A percentile compares a stretch with the other conserved stretches of the same genome.
Evolutionary conservation across 1,284 basidiomycete species (phyloP).

Genomic region (Malassezia sympodialis): DNA sequence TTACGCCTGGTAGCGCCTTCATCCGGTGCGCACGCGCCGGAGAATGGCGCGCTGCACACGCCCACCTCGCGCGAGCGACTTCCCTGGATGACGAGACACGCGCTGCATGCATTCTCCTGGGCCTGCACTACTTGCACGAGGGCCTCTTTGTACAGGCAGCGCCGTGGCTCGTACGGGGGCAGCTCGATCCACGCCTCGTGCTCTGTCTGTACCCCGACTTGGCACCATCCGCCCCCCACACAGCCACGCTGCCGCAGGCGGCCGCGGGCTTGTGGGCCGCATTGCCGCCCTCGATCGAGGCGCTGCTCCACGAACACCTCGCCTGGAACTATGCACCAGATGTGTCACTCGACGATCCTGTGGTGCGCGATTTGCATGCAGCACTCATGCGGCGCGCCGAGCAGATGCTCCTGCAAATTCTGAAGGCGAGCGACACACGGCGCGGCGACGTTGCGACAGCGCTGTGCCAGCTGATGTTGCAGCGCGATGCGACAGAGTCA

Average conservation of each 20-base stretch:
- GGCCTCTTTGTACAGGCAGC: constrained; percentile 21
- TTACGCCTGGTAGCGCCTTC: not conserved
- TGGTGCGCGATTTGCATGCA: constrained; percentile 8
- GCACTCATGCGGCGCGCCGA: constrained; percentile 19
- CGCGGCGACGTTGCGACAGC: not conserved
- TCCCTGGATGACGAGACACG: not conserved
- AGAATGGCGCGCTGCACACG: not conserved
- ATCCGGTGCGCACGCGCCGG: not conserved
- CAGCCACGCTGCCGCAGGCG: not conserved
- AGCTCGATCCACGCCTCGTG: constrained; percentile 23
- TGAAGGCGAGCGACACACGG: not conserved
- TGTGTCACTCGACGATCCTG: constrained; percentile 16
- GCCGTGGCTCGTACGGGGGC: constrained; percentile 14
- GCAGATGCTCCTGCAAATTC: constrained; percentile 20
- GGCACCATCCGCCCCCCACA: not conserved
- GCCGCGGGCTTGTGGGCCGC: not conserved
- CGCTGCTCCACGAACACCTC: constrained; percentile 9
- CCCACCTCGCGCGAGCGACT: not conserved
- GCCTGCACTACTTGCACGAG: constrained; percentile 20
- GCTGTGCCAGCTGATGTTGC: not conserved
- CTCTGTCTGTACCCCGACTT: constrained; percentile 9
- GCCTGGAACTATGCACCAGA: constrained; percentile 29
- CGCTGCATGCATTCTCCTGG: constrained; percentile 6
- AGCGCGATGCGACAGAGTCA: not conserved
- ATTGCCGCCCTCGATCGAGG: constrained; percentile 8